Evolutionary conservation across 805 yeast species (phyloP).

Genomic region (Cyberlindnera nakhonratchasimensis): DNA sequence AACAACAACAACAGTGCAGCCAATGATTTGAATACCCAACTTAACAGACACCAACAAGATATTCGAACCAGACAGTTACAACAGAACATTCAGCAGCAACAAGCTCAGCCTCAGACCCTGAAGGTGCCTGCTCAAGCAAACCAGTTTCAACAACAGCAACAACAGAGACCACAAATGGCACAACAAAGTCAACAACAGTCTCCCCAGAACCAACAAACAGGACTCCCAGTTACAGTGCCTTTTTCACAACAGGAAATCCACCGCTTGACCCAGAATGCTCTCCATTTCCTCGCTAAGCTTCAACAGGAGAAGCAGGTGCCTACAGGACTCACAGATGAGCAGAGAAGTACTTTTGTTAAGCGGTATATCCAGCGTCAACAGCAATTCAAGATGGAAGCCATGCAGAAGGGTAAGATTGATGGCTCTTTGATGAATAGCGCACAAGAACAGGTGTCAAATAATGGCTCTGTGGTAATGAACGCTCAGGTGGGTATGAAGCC

Average conservation of each 20-base stretch:
- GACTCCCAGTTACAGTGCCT: slow-evolving; percentile 8
- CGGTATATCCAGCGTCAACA: slow-evolving; percentile 27
- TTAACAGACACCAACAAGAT: slow-evolving; percentile 33
- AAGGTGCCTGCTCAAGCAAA: slow-evolving; percentile 8
- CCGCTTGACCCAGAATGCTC: slow-evolving; percentile 24
- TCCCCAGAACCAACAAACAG: slow-evolving; percentile 6
- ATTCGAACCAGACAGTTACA: slow-evolving; percentile 31
- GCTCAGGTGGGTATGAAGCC: slow-evolving; percentile 2
- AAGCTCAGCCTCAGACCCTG: slow-evolving; percentile 19
- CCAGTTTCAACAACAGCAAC: slow-evolving; percentile 25
- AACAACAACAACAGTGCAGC: background rate
- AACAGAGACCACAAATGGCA: background rate
- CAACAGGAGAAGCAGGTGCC: slow-evolving; percentile 27
- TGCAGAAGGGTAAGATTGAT: slow-evolving; percentile 3
- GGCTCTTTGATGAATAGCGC: background rate
- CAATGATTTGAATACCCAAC: slow-evolving; percentile 21
- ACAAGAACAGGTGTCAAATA: background rate
- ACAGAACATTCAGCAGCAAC: slow-evolving; percentile 25
- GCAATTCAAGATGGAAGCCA: slow-evolving; percentile 17
- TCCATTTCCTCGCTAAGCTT: slow-evolving; percentile 22
- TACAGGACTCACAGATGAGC: slow-evolving; percentile 22
- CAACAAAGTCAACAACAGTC: slow-evolving; percentile 7
- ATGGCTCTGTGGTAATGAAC: background rate
- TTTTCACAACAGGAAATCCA: slow-evolving; percentile 21
- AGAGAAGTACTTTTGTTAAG: slow-evolving; percentile 24